Percentiles rank a stretch among this genome's conserved stretches.
phyloP scores from a whole-genome alignment of 306 rosid species.

The Cajanus cajan region DNA sequence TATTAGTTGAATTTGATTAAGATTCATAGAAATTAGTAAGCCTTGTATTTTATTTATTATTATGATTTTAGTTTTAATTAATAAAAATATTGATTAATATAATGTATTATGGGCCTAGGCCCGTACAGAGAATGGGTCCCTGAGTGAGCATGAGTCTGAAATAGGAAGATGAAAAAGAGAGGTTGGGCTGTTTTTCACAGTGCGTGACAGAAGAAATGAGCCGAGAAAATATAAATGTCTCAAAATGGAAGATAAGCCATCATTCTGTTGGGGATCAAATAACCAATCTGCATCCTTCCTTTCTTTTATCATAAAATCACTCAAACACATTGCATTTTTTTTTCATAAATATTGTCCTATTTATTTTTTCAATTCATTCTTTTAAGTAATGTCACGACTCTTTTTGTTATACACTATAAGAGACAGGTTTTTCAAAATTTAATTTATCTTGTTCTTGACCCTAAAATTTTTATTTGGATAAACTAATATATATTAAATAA shows the following conservation, averaged over 20 bases:
- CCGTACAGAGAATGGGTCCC: slow-evolving; percentile 40
- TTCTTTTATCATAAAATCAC: not conserved
- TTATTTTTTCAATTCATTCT: not conserved
- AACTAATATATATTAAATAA: too few species aligned
- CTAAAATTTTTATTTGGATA: not conserved
- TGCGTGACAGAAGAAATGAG: slow-evolving; percentile 26
- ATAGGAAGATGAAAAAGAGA: slow-evolving; percentile 8
- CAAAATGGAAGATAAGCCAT: not conserved
- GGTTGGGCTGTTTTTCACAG: slow-evolving; percentile 12
- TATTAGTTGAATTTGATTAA: too few species aligned
- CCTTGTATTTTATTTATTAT: too few species aligned
- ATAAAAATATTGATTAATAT: too few species aligned
- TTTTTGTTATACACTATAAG: not conserved
- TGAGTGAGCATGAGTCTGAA: slow-evolving; percentile 27
- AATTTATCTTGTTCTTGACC: not conserved
- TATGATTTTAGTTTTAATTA: too few species aligned
- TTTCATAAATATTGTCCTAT: not conserved
- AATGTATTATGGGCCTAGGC: too few species aligned
- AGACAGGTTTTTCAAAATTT: not conserved
- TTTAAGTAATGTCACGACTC: not conserved
- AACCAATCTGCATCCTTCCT: not conserved
- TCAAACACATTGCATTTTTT: not conserved
- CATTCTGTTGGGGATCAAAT: not conserved
- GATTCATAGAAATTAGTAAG: too few species aligned
- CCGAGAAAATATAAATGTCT: not conserved